Conservation (phyloP, 148 eudicot species). For the Fagopyrum esculentum region DNA sequence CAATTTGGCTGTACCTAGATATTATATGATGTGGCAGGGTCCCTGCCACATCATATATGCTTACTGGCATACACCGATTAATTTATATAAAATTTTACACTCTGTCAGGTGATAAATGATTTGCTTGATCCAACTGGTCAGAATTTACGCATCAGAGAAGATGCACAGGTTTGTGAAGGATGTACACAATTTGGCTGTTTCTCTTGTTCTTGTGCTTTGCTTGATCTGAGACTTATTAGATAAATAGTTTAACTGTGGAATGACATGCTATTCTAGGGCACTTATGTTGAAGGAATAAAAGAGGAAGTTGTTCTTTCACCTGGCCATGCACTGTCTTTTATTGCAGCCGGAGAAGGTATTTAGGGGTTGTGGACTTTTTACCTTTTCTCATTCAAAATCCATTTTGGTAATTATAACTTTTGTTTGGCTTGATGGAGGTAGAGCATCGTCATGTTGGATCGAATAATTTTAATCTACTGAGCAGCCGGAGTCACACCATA, state of each 20-base stretch:
- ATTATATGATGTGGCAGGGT: too few species aligned
- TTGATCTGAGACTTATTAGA: background rate
- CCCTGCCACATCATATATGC: background rate
- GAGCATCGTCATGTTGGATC: constrained; percentile 99
- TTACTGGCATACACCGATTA: background rate
- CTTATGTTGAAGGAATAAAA: constrained; percentile 97
- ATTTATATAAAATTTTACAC: background rate
- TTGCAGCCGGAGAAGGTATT: constrained; percentile 98
- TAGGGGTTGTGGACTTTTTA: constrained; percentile 5
- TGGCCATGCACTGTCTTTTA: constrained; percentile 94
- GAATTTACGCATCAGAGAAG: constrained; percentile 94
- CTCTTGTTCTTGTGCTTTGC: background rate
- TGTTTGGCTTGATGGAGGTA: constrained; percentile 25
- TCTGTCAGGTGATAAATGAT: constrained; percentile 82
- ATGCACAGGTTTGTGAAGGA: constrained; percentile 66
- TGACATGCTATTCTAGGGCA: constrained; percentile 45
- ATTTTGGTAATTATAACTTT: background rate
- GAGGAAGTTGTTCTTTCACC: constrained; percentile 99
- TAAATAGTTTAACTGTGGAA: constrained; percentile 2
- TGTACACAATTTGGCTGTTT: background rate
- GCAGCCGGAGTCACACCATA: constrained; percentile 98
- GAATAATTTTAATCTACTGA: constrained; percentile 86
- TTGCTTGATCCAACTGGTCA: constrained; percentile 98
- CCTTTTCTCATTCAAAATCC: background rate
- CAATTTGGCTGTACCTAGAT: background rate